Conservation (phyloP, 1,284 basidiomycete species). For the Leccinum pachyderme region DNA sequence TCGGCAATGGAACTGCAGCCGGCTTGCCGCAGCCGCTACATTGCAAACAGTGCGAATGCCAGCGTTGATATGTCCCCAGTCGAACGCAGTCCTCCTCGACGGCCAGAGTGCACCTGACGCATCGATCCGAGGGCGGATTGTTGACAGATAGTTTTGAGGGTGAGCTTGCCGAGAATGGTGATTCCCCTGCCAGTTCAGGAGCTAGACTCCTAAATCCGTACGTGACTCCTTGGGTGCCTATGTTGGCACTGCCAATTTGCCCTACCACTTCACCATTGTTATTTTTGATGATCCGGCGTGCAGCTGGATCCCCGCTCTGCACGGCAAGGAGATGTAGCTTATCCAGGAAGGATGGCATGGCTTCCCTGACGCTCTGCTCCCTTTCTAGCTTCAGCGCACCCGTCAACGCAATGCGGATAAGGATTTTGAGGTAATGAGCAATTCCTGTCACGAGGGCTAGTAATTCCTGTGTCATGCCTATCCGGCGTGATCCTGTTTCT, state of each 20-base stretch:
- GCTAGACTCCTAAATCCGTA: conserved; percentile 90
- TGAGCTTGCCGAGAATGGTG: conserved; percentile 58
- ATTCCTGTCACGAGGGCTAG: conserved; percentile 97
- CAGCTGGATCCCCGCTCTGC: conserved; percentile 81
- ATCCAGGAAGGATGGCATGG: conserved; percentile 88
- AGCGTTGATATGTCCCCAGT: conserved; percentile 90
- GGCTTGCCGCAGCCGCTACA: conserved; percentile 80
- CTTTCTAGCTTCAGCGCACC: conserved; percentile 94
- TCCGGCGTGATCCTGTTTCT: conserved; percentile 83
- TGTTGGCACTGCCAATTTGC: conserved; percentile 48
- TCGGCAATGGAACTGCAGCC: conserved; percentile 61
- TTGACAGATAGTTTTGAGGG: conserved; percentile 51
- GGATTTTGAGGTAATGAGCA: conserved; percentile 98
- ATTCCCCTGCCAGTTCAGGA: conserved; percentile 85
- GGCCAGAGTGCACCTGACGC: conserved; percentile 83
- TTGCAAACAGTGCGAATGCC: conserved; percentile 92
- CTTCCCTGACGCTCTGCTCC: conserved; percentile 79
- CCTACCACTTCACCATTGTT: conserved; percentile 60
- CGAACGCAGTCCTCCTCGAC: conserved; percentile 98
- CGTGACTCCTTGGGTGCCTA: conserved; percentile 75
- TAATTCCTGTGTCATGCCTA: conserved; percentile 97
- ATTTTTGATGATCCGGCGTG: conserved; percentile 65
- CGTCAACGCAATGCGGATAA: conserved; percentile 96
- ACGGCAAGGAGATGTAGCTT: conserved; percentile 89
- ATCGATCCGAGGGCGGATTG: conserved; percentile 84